phyloP scores from a whole-genome alignment of 352 stramenopile genomes.

The Pythium pyrilobum region DNA sequence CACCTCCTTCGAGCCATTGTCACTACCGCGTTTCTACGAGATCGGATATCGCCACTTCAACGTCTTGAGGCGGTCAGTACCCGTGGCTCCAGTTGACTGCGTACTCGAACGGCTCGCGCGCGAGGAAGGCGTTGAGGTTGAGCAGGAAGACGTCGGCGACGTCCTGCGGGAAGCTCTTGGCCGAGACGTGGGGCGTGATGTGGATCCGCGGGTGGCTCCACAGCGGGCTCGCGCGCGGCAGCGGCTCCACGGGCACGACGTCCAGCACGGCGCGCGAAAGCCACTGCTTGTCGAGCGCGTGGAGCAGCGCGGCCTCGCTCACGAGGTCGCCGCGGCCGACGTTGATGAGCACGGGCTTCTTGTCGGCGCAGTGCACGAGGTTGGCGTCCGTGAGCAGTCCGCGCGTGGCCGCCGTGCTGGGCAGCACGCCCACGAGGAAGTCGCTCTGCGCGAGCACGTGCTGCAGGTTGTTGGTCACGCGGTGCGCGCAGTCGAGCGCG shows the following conservation, averaged over 20 bases:
- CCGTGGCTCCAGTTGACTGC: conserved; percentile 43
- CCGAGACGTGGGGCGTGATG: conserved; percentile 81
- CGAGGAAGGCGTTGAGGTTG: conserved; percentile 50
- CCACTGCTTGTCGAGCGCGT: conserved; percentile 49
- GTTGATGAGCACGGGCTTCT: conserved; percentile 81
- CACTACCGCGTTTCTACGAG: no score
- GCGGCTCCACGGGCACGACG: conserved; percentile 54
- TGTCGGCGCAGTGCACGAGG: conserved; percentile 32
- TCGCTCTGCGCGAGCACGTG: conserved; percentile 52
- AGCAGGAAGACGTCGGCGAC: conserved; percentile 69
- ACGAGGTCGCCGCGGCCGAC: conserved; percentile 84
- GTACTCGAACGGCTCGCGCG: conserved; percentile 33
- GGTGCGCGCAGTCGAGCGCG: conserved; percentile 23
- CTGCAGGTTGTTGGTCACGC: conserved; percentile 39
- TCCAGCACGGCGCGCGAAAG: conserved; percentile 65
- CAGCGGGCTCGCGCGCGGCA: conserved; percentile 44
- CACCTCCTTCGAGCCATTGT: no score
- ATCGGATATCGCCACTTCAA: no score
- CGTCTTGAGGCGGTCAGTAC: no score
- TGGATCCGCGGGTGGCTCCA: conserved; percentile 58
- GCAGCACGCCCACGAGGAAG: conserved; percentile 80
- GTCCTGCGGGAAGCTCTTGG: conserved; percentile 65
- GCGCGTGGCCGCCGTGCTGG: conserved; percentile 64
- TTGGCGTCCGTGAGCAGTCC: conserved; percentile 50
- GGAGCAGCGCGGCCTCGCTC: conserved; percentile 46